phyloP scores from a whole-genome alignment of 495 filamentous ascomycete species.

The Choiromyces venosus region DNA sequence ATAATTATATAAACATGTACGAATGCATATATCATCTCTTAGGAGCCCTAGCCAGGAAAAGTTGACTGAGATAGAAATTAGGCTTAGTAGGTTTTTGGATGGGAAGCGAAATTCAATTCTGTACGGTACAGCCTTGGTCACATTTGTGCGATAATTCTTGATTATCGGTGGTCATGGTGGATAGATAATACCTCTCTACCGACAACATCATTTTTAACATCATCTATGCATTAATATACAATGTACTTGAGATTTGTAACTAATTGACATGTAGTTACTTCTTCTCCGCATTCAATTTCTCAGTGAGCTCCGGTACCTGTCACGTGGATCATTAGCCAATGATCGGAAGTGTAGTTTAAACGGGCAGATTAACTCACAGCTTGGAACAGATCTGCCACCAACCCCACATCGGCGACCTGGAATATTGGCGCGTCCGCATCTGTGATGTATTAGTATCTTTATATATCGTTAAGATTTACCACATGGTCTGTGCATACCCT shows the following conservation, averaged over 20 bases:
- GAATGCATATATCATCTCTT: background rate
- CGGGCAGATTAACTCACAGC: slow-evolving; percentile 48
- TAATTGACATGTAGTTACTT: slow-evolving; percentile 12
- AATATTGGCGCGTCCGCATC: slow-evolving; percentile 95
- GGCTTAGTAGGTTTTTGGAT: background rate
- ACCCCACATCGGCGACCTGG: slow-evolving; percentile 91
- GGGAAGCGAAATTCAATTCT: background rate
- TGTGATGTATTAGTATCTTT: background rate
- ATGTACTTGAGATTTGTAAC: background rate
- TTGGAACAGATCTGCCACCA: slow-evolving; percentile 92
- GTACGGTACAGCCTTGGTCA: background rate
- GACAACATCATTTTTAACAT: background rate
- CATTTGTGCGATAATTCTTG: background rate
- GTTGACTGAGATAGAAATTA: background rate
- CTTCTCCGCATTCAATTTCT: slow-evolving; percentile 74
- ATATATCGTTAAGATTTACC: background rate
- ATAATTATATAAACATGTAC: background rate
- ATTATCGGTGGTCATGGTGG: background rate
- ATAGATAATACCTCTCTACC: background rate
- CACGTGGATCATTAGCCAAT: slow-evolving; percentile 14
- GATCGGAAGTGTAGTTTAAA: background rate
- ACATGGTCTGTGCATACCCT: slow-evolving; percentile 44
- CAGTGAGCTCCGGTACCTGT: slow-evolving; percentile 77
- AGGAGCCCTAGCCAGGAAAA: background rate
- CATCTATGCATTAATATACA: background rate